Percentiles rank a stretch among this genome's conserved stretches.
Evolutionary conservation across 2,329 filamentous ascomycete species (phyloP).

Genomic region (Teratosphaeria gauchensis): DNA sequence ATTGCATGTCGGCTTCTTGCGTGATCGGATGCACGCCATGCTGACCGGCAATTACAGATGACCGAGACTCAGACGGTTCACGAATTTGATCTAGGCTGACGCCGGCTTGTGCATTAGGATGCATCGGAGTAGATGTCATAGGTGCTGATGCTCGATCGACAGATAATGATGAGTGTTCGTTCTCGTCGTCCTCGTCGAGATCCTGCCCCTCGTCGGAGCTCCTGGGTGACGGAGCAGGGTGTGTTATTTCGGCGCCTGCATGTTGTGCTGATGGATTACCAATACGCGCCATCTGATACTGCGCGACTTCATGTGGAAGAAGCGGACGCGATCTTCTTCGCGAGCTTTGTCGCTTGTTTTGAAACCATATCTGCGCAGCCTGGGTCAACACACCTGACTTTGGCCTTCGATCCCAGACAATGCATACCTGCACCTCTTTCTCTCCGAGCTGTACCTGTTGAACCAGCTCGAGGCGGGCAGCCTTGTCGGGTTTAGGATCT

Average conservation of each 20-base stretch:
- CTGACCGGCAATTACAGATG: background rate
- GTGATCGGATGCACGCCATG: background rate
- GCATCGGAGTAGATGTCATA: background rate
- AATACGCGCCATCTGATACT: slow-evolving; percentile 24
- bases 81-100: background rate
- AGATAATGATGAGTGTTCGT: background rate
- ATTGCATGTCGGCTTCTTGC: background rate
- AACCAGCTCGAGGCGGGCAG: slow-evolving; percentile 73
- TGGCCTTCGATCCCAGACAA: background rate
- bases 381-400: background rate
- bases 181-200: background rate
- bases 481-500: slow-evolving; percentile 88
- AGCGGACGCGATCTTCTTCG: slow-evolving; percentile 79
- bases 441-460: slow-evolving; percentile 79
- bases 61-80: background rate
- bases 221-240: background rate
- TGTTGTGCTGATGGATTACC: background rate
- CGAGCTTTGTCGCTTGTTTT: slow-evolving; percentile 88
- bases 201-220: background rate
- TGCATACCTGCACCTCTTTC: slow-evolving; percentile 82
- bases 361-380: slow-evolving; percentile 78
- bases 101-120: background rate
- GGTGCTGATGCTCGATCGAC: background rate
- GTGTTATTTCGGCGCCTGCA: background rate
- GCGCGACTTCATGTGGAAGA: slow-evolving; percentile 61